A percentile compares a stretch with the other conserved stretches of the same genome.
phyloP scores from a whole-genome alignment of 257 asterid species.

The Capsicum chinense region DNA sequence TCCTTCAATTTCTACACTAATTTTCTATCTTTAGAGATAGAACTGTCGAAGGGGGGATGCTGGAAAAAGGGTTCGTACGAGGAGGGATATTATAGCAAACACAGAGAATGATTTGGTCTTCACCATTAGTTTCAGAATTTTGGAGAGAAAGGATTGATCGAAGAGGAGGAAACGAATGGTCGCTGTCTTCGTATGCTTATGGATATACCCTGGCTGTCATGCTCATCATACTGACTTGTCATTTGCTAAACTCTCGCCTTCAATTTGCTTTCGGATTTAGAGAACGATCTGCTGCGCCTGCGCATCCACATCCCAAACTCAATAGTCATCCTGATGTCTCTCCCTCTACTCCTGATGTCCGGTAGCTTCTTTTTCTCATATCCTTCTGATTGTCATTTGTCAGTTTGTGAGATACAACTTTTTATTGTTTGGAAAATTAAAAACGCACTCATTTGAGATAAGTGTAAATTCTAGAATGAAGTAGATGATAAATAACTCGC shows the following conservation, averaged over 20 bases:
- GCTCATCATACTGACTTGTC: slow-evolving; percentile 36
- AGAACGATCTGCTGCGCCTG: slow-evolving; percentile 20
- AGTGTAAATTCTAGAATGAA: neutral
- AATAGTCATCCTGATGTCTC: neutral
- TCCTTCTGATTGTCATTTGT: neutral
- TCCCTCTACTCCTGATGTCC: slow-evolving; percentile 19
- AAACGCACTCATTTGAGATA: neutral
- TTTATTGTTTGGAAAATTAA: slow-evolving; percentile 1
- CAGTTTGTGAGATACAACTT: neutral
- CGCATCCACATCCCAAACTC: slow-evolving; percentile 9
- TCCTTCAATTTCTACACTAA: neutral
- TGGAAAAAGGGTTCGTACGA: no score
- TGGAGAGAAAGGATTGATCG: slow-evolving; percentile 30
- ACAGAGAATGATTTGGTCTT: slow-evolving; percentile 17
- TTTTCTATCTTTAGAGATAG: no score
- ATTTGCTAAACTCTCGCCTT: slow-evolving; percentile 28
- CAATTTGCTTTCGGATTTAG: neutral
- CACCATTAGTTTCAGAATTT: slow-evolving; percentile 7
- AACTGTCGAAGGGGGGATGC: no score
- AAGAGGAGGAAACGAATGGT: slow-evolving; percentile 17
- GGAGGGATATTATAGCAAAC: neutral
- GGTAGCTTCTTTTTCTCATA: slow-evolving; percentile 21
- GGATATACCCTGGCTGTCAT: slow-evolving; percentile 35
- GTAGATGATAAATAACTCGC: neutral
- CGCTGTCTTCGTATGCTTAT: slow-evolving; percentile 15